These are phyloP conservation scores for Taphrina confusa DNA, from an alignment of 1,139 yeast species.

Conservation along the genomic window DNA sequence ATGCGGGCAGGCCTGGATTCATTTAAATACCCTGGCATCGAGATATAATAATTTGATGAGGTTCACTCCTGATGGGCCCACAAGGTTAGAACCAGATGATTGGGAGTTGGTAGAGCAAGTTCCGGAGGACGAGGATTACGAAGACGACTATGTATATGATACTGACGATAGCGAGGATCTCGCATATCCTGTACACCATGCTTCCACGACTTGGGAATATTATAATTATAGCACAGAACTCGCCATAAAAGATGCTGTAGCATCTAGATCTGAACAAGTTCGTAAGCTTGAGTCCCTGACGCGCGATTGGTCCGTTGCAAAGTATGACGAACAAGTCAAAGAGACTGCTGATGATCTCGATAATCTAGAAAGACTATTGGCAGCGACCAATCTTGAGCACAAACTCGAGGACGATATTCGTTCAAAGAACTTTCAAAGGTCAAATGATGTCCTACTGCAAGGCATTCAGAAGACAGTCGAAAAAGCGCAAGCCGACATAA, in stretches of 20 bases:
- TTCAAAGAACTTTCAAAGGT: neutral
- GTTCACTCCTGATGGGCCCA: conserved; percentile 1
- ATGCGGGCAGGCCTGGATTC: no score
- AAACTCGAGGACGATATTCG: conserved; percentile 14
- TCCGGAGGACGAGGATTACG: neutral
- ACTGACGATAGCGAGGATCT: conserved; percentile 32
- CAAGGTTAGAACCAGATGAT: conserved; percentile 2
- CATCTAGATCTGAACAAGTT: conserved; percentile 14
- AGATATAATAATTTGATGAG: neutral
- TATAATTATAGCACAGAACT: conserved; percentile 17
- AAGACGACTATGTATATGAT: conserved; percentile 24
- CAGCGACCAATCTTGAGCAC: conserved; percentile 4
- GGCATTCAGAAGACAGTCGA: conserved; percentile 9
- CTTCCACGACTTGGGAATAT: conserved; percentile 2
- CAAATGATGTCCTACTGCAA: conserved; percentile 2
- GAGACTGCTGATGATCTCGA: conserved; percentile 10
- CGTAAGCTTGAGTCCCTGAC: neutral
- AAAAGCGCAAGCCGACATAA: conserved; percentile 32
- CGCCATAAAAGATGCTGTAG: conserved; percentile 17
- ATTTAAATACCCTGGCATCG: no score
- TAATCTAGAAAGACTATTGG: neutral
- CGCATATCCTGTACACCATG: conserved; percentile 28
- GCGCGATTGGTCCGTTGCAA: neutral
- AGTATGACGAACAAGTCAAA: neutral
- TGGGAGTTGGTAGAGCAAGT: conserved; percentile 12